A percentile compares a stretch with the other conserved stretches of the same genome.
These are phyloP conservation scores for Alternaria sp. DNA, from an alignment of 2,329 filamentous ascomycete species.

Conservation along the genomic window DNA sequence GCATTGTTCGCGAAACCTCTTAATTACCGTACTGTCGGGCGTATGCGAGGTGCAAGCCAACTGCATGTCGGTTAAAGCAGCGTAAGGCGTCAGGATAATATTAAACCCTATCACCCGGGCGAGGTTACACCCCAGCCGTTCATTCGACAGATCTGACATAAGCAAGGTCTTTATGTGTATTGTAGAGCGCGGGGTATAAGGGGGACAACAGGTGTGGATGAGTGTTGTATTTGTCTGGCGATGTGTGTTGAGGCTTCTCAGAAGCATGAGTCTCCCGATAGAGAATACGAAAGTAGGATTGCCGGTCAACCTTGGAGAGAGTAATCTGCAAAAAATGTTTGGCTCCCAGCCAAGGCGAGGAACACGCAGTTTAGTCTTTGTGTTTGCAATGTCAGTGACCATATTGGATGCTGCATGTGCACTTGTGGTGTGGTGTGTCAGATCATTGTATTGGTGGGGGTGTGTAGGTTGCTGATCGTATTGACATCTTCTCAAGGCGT, in stretches of 20 bases:
- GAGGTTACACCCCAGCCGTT: background rate
- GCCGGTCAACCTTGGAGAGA: background rate
- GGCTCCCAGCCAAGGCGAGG: background rate
- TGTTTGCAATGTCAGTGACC: background rate
- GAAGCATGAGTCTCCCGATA: background rate
- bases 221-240: background rate
- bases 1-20: background rate
- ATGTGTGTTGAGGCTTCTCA: background rate
- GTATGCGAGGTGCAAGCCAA: conserved; percentile 3
- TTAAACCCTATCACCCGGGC: background rate
- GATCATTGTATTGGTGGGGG: background rate
- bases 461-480: background rate
- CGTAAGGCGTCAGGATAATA: background rate
- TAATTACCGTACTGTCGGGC: conserved; percentile 5
- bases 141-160: conserved; percentile 2
- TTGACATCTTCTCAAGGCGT: conserved; percentile 40
- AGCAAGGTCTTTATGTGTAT: background rate
- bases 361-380: background rate
- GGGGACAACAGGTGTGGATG: background rate
- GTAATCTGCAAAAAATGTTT: background rate
- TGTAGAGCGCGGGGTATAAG: background rate
- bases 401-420: background rate
- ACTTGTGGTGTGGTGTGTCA: background rate
- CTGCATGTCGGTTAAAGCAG: background rate
- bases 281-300: background rate